phyloP scores from a whole-genome alignment of 257 asterid genomes.

The Solanum infundibuliforme region DNA sequence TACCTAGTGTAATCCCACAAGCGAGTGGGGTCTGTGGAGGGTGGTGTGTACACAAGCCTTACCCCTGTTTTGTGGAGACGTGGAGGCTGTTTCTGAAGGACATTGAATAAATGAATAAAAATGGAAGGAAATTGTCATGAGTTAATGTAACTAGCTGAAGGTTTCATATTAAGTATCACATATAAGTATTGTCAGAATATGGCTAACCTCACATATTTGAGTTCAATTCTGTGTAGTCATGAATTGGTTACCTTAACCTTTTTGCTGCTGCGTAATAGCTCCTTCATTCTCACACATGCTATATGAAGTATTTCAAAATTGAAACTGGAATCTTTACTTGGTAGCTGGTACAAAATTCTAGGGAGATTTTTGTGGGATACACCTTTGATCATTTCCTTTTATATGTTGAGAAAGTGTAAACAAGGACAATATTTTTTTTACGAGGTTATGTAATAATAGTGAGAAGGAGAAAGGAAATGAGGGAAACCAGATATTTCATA shows the following conservation, averaged over 20 bases:
- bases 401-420: not conserved
- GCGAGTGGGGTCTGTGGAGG: not conserved
- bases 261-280: not conserved
- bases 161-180: not conserved
- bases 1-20: not conserved
- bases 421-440: not conserved
- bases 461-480: not conserved
- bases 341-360: not conserved
- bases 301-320: not conserved
- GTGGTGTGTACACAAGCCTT: not conserved
- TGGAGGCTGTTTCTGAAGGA: not conserved
- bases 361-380: not conserved
- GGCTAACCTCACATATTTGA: not conserved
- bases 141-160: not conserved
- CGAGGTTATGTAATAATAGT: not conserved
- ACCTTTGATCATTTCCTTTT: not conserved
- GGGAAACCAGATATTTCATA: not conserved
- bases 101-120: not conserved
- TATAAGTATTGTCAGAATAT: not conserved
- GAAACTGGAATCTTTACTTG: not conserved
- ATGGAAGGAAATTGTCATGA: not conserved
- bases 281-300: not conserved
- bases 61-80: not conserved
- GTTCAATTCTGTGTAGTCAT: not conserved
- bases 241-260: not conserved